These are phyloP conservation scores for Persicaria maculosa DNA, from an alignment of 148 eudicot species.

Conservation along the genomic window DNA sequence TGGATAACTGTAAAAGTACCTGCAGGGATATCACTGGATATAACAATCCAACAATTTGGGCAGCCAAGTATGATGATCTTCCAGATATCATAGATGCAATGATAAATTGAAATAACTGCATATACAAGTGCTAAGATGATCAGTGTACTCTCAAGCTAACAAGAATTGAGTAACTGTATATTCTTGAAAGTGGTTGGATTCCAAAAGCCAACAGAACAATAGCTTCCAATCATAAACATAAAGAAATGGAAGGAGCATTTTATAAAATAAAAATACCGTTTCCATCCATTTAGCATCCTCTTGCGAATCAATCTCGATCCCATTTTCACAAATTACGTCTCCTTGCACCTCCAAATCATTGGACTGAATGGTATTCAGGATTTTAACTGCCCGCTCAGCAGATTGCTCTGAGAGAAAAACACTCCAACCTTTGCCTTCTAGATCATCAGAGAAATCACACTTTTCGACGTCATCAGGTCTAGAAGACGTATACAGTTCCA, in stretches of 20 bases:
- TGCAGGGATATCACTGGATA: constrained; percentile 89
- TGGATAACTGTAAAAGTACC: constrained; percentile 32
- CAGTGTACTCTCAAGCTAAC: constrained; percentile 10
- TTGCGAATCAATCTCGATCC: constrained; percentile 40
- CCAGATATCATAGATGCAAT: constrained; percentile 91
- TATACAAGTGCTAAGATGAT: constrained; percentile 9
- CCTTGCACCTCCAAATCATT: constrained; percentile 42
- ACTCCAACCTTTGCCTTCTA: constrained; percentile 49
- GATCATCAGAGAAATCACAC: constrained; percentile 20
- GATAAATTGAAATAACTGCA: constrained; percentile 84
- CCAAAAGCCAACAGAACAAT: neutral
- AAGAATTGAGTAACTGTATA: constrained; percentile 1
- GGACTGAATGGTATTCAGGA: constrained; percentile 50
- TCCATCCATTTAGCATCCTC: constrained; percentile 99
- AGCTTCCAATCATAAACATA: neutral
- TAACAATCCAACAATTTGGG: constrained; percentile 69
- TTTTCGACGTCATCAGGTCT: constrained; percentile 19
- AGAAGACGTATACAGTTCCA: constrained; percentile 48
- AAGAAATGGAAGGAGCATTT: neutral
- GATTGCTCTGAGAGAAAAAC: constrained; percentile 51
- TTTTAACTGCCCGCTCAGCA: constrained; percentile 50
- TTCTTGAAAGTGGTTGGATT: neutral
- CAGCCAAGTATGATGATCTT: constrained; percentile 70
- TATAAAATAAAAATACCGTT: constrained; percentile 51
- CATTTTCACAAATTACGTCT: constrained; percentile 36